phyloP scores from a whole-genome alignment of 1,139 yeast genomes.

The Yamadazyma blattariae region DNA sequence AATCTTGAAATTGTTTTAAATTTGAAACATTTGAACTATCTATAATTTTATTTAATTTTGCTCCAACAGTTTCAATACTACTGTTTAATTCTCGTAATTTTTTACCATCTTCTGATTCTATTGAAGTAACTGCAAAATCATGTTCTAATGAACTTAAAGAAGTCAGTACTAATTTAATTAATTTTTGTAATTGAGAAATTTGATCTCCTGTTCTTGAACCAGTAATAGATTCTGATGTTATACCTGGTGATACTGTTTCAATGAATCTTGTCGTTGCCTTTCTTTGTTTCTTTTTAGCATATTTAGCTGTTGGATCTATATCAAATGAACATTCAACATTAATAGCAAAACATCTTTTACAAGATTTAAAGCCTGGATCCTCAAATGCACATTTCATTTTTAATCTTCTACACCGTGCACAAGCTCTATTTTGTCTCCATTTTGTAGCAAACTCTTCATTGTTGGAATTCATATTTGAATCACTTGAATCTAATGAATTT shows the following conservation, averaged over 20 bases:
- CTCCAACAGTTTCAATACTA: constrained; percentile 3
- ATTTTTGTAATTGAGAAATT: constrained; percentile 14
- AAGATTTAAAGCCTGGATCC: constrained; percentile 40
- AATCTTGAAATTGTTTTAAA: constrained; percentile 16
- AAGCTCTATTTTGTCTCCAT: constrained; percentile 50
- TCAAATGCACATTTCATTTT: constrained; percentile 56
- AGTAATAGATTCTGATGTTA: constrained; percentile 13
- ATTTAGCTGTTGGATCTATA: constrained; percentile 43
- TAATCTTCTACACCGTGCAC: constrained; percentile 56
- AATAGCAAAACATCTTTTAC: constrained; percentile 46
- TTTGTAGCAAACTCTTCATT: constrained; percentile 22
- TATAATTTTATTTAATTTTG: constrained; percentile 10
- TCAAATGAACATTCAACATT: constrained; percentile 47
- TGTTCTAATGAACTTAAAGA: constrained; percentile 15
- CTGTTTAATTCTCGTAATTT: constrained; percentile 8
- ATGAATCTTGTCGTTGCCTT: constrained; percentile 10
- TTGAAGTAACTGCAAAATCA: constrained; percentile 13
- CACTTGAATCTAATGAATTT: neutral
- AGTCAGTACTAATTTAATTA: constrained; percentile 13
- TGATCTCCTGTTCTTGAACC: constrained; percentile 15
- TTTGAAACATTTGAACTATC: constrained; percentile 8
- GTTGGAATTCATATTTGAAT: no score
- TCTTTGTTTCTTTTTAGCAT: constrained; percentile 21
- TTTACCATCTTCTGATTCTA: constrained; percentile 8
- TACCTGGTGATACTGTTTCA: constrained; percentile 14